These are phyloP conservation scores for Hypoxylon crocopeplum DNA, from an alignment of 495 filamentous ascomycete genomes.

Conservation along the genomic window DNA sequence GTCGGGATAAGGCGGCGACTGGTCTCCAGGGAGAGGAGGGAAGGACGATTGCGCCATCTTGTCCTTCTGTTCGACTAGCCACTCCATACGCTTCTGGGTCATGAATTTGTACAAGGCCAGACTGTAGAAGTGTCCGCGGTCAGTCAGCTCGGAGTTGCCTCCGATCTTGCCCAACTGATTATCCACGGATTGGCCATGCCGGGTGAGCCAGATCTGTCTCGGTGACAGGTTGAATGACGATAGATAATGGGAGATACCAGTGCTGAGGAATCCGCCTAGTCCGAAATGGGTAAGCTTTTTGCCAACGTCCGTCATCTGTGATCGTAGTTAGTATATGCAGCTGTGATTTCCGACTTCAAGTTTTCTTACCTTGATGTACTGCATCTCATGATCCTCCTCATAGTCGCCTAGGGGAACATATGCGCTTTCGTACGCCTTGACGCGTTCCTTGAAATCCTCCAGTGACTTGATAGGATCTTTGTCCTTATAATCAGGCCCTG, in stretches of 20 bases:
- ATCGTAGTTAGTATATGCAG: constrained; percentile 1
- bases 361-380: constrained; percentile 76
- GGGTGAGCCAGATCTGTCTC: constrained; percentile 96
- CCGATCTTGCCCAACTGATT: constrained; percentile 82
- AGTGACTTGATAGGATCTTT: constrained; percentile 85
- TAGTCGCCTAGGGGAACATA: constrained; percentile 91
- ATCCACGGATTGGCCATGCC: constrained; percentile 86
- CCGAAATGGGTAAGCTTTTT: constrained; percentile 91
- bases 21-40: constrained; percentile 85
- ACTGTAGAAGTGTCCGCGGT: constrained; percentile 75
- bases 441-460: constrained; percentile 89
- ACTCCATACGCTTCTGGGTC: constrained; percentile 72
- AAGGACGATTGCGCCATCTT: constrained; percentile 74
- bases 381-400: constrained; percentile 86
- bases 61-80: constrained; percentile 77
- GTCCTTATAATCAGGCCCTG: constrained; percentile 92
- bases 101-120: constrained; percentile 78
- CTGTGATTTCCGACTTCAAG: neutral
- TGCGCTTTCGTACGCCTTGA: constrained; percentile 90
- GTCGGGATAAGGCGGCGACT: constrained; percentile 92
- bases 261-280: constrained; percentile 87
- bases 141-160: constrained; percentile 81
- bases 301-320: constrained; percentile 94
- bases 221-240: constrained; percentile 96
- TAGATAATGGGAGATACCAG: constrained; percentile 89